phyloP scores from a whole-genome alignment of 228 moss, liverwort and hornwort genomes.

The Sphagnum fallax region DNA sequence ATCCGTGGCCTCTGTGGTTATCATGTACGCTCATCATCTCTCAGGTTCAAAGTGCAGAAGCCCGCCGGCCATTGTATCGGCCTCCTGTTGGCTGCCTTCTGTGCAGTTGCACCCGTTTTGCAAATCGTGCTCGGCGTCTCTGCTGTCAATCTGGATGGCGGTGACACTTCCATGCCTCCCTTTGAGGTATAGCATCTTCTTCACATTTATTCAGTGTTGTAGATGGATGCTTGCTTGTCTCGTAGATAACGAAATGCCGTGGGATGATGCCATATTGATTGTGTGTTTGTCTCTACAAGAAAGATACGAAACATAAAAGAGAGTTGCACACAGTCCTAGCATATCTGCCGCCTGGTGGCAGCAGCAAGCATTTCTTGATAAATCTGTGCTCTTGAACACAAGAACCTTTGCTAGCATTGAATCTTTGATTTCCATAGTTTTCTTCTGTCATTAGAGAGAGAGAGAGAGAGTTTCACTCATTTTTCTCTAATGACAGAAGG shows the following conservation, averaged over 20 bases:
- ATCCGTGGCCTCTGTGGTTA: constrained; percentile 18
- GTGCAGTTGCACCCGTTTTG: constrained; percentile 50
- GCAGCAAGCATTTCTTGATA: too few species aligned
- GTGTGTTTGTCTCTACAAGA: background rate
- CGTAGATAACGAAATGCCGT: background rate
- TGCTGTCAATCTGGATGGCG: constrained; percentile 45
- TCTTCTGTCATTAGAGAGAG: too few species aligned
- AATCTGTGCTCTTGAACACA: too few species aligned
- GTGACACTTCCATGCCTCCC: constrained; percentile 47
- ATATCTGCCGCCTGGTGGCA: background rate
- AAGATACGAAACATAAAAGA: background rate
- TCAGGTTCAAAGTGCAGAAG: constrained; percentile 52
- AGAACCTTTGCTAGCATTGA: too few species aligned
- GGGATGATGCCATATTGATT: background rate
- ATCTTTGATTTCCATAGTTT: too few species aligned
- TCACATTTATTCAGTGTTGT: background rate
- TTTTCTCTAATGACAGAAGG: too few species aligned
- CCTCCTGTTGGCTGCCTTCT: constrained; percentile 48
- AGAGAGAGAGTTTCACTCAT: too few species aligned
- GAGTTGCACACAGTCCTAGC: background rate
- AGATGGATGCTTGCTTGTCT: background rate
- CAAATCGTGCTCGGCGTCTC: constrained; percentile 71
- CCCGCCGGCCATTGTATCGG: constrained; percentile 44
- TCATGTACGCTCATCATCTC: constrained; percentile 31
- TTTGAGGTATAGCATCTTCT: constrained; percentile 53